Evolutionary conservation across 2,329 filamentous ascomycete species (phyloP), one percentile per base, ranked within the genome.

Genomic region (Penicillium sp.): DNA sequence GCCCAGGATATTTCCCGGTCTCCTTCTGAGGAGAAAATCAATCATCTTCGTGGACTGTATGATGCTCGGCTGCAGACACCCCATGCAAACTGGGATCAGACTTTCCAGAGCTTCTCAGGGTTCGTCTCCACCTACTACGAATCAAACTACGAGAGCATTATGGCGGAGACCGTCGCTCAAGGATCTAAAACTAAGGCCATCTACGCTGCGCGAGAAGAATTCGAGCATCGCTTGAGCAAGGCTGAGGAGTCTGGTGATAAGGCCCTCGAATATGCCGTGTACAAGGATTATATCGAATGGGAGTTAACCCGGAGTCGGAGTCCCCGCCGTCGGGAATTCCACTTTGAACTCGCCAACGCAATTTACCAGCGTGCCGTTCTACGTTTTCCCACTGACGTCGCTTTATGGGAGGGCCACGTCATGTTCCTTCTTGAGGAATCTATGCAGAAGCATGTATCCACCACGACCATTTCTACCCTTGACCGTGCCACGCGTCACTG

Each of bases 401-500:
- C 82, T 14, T 81, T 89, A 42, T 97, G 93, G 93, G 86, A 89
- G 67, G 91, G 96, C 62, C 90, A 92, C 65, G 79, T 90, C 26
- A 88, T 91, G 57, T 92, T 91, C 61, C 76, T 94, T 14, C 77
- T 83, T 48, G 79, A 79, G 18, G 74, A 79, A 70, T 82, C 77
- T 15, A 70, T 79, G 51, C 77, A 79, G 60, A 79, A 72, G 55
- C 77, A 73, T 64, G 70, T 64, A 2, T 64, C 75, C 45, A 73
- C 78, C 4, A 75, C 78, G 9, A 72, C 89, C 35, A 81, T 96
- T 9, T 83, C 90, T 45, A 82, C 93, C 6, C 80, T 95, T 2
- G 87, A 91, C 65, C 85, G 92, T 61, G 92, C 91, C 12, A 94
- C 92, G 9, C 84, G 87, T 42, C 94, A 97, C 73, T 96, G 93